Evolutionary conservation across 2,329 filamentous ascomycete genomes (phyloP), one percentile per base, ranked within the genome.

Genomic region (Pseudopithomyces maydicus): DNA sequence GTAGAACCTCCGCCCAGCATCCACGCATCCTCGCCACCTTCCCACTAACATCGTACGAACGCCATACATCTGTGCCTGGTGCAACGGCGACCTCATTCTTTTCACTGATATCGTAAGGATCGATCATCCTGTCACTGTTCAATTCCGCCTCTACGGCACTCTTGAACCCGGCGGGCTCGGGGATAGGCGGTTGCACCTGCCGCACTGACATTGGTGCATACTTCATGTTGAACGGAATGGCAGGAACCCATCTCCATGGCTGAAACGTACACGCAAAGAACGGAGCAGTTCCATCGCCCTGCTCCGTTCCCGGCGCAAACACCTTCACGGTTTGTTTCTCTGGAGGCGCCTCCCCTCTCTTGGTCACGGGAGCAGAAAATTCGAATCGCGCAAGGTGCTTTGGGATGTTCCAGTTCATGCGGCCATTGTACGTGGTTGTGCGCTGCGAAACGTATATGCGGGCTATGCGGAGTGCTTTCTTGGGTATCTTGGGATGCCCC

Each of bases 401-500:
- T 11, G 72, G 68, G 23, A 75, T 74, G 58, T 74, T 72, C 69
- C 71, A 74, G 48, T 74, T 73, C 3, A 69, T 42, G 33, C 71
- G 69, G 35, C 71, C 70, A 49, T 74, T 74, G 59, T 74, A 73
- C 14, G 57, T 55, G 11, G 71, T 74, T 10, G 66, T 70, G 53
- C 67, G 65, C 39, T 74, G 70, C 26, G 69, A 72, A 44, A 74
- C 70, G 54, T 74, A 74, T 42, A 74, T 74, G 32, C 70, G 66
- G 22, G 62, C 55, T 23, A 74, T 69, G 17, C 71, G 60, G 23
- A 72, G 64, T 5, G 66, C 66, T n/a, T 63, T 67, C n/a, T 65
- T 65, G 15, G 67, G 67, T 14, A 72, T 64, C 50, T 66, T 67
- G 1, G 54, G 61, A 2, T 59, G 52, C 11, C 35, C 20, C 17